Conservation (phyloP, 306 rosid species). For the Sophora flavescens region DNA sequence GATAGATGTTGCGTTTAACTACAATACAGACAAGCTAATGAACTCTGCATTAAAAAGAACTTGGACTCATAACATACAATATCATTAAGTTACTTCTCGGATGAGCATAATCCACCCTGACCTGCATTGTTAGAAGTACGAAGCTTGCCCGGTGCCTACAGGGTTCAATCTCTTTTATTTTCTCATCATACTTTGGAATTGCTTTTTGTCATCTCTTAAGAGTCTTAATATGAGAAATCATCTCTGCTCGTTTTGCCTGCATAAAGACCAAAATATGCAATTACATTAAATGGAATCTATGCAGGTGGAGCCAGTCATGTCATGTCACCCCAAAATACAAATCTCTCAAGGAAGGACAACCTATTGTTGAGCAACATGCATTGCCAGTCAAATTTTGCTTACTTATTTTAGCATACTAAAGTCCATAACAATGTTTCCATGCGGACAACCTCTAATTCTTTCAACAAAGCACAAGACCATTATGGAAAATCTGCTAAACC, state of each 20-base stretch:
- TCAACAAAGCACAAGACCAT: neutral
- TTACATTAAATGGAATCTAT: neutral
- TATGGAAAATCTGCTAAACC: neutral
- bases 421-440: neutral
- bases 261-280: constrained; percentile 17
- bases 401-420: constrained; percentile 5
- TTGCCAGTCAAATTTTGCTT: neutral
- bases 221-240: constrained; percentile 72
- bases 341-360: constrained; percentile 1
- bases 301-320: neutral
- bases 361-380: neutral
- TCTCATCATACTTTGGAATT: constrained; percentile 70
- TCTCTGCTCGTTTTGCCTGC: constrained; percentile 70
- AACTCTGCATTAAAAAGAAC: too few relatives aligned
- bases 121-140: constrained; percentile 66
- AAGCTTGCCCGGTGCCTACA: constrained; percentile 78
- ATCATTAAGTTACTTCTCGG: too few relatives aligned
- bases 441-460: neutral
- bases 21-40: too few relatives aligned
- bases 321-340: neutral
- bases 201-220: constrained; percentile 71
- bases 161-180: constrained; percentile 89
- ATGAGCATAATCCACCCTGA: constrained; percentile 74
- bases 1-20: too few relatives aligned
- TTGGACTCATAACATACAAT: too few relatives aligned